Evolutionary conservation across 176 grass and related monocot genomes (phyloP), one percentile per base, ranked within the genome.

Genomic region (Poa annua): DNA sequence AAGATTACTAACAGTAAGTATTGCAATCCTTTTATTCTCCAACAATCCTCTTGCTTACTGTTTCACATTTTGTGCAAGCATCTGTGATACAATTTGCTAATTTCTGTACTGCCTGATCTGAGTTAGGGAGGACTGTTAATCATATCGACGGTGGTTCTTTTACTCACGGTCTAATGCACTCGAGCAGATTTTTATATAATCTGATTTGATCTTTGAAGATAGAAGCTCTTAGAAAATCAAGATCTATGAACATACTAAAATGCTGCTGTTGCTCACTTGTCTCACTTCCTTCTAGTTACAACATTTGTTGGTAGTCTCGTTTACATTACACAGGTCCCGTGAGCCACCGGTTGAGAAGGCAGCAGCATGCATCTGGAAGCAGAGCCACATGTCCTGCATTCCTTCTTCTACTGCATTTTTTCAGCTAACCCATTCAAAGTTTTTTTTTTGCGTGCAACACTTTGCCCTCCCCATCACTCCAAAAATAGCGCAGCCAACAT

Each of bases 1-100:
- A 98, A 81, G 95, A 94, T 89, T 98, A 98, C 78, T 68, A 94
- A 94, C 65, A 56, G 95, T 98, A 97, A 78, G 64, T 26, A n/a
- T 44, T 44, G 50, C 15, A 62, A 2, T 75, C 29, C 57, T 78
- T 80, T 44, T 7, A 1, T 39, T 73, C 15, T 79, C 33, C 10
- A 56, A 24, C 44, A 60, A 49, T 52, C 49, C 6, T 50, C 21
- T 67, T 88, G 61, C 39, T n/a, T 85, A 42, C 32, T 45, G 4
- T 77, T 35, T 81, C 21, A 48, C 16, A 22, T 29, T 22, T 21
- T 32, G 17, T 57, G 10, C 1, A 82, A 76, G n/a, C 22, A 73
- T 83, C 11, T 79, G 29, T 15, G 5, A 66, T 47, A 6, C 39
- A 60, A 26, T 22, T 34, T 62, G 34, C n/a, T 41, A 12, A 8